phyloP scores from a whole-genome alignment of 2,329 filamentous ascomycete species.

The Sporothrix variecibatus region DNA sequence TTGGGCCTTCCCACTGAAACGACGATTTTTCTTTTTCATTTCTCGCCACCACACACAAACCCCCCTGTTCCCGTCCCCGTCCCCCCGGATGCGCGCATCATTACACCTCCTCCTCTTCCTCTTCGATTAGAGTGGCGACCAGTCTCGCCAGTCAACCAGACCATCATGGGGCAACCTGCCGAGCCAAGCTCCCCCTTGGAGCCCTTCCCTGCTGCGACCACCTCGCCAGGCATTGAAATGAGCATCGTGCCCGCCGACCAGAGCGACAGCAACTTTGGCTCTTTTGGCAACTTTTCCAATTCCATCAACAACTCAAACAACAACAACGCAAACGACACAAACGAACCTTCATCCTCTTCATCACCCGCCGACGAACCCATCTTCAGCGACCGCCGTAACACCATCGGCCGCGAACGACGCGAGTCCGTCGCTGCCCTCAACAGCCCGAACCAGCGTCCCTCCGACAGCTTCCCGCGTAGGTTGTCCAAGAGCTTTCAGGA shows the following conservation, averaged over 20 bases:
- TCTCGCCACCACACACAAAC: neutral
- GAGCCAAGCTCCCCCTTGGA: constrained; percentile 19
- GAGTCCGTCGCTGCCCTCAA: constrained; percentile 28
- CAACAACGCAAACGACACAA: neutral
- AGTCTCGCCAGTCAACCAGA: no score
- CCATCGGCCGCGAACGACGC: constrained; percentile 27
- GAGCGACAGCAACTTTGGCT: neutral
- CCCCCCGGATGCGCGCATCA: constrained; percentile 6
- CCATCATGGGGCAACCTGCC: constrained; percentile 28
- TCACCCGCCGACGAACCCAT: neutral
- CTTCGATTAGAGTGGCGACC: neutral
- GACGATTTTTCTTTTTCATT: neutral
- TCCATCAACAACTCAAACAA: neutral
- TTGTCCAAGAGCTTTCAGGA: constrained; percentile 44
- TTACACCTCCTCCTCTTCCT: neutral
- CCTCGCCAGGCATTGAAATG: constrained; percentile 23
- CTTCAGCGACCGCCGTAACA: constrained; percentile 12
- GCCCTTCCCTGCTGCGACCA: constrained; percentile 7
- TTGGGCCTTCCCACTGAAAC: neutral
- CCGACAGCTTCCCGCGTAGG: constrained; percentile 25
- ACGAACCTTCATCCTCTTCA: neutral
- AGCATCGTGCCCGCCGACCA: constrained; percentile 7
- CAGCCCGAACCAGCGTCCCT: constrained; percentile 13
- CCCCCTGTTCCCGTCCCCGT: neutral
- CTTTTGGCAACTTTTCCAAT: neutral